Evolutionary conservation across 768 basidiomycete species (phyloP), one percentile per base, ranked within the genome.

Genomic region (Boletellus emodensis): DNA sequence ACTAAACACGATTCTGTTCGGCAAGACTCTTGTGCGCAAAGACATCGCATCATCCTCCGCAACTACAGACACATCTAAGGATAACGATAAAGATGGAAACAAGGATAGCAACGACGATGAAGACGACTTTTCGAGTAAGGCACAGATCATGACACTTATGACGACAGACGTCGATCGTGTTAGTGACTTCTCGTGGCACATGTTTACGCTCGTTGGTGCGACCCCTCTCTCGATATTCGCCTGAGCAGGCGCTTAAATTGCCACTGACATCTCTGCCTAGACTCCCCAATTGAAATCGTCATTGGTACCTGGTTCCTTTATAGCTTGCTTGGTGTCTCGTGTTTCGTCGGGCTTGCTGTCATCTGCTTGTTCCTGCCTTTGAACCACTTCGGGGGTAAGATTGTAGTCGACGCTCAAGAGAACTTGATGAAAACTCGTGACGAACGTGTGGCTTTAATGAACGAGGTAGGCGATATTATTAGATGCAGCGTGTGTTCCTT

Each of bases 91-190:
- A 38, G 46, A 58, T 41, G 56, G 52, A 40, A 40, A 15, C 37
- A 52, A 55, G 37, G 46, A 58, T 55, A 40, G 9, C 44, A 39
- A 58, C 49, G 61, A 49, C 3, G 54, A 70, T 34, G 81, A 83
- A 49, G 77, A 79, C 20, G 80, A 82, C 42, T 82, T 84, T 55
- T 81, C 81, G 9, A 82, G 78, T 62, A 84, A 84, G 61, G 80
- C 81, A 6, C 81, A 95, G 70, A 84, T 96, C 59, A 94, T 95
- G 92, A 94, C 90, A 3, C 78, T 95, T 26, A 94, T 95, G 89
- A 94, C 93, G 6, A 93, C 91, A 6, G 93, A 96, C 57, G 90
- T 94, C 26, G 91, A 94, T 65, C 79, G 93, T 48, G 85, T 94
- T 54, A 83, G 85, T 65, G 90, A 94, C 44, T 90, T 94, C 61